Evolutionary conservation across 305 asterid genomes (phyloP).

Genomic region (Ajuga reptans): DNA sequence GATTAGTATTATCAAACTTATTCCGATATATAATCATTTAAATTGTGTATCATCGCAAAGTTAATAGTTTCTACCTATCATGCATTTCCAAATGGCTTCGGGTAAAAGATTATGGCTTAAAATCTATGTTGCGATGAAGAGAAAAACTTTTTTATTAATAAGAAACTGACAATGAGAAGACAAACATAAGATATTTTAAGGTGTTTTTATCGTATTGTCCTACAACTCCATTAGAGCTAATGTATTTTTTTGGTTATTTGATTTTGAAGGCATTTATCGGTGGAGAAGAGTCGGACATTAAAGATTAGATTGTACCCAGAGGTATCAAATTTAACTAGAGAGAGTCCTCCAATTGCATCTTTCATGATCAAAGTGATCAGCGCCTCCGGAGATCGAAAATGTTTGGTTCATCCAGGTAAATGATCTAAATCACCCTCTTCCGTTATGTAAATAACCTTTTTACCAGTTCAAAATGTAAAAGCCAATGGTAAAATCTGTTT

Average conservation of each 20-base stretch:
- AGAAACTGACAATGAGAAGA: neutral
- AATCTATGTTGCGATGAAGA: neutral
- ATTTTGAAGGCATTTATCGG: slow-evolving; percentile 54
- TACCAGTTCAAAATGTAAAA: neutral
- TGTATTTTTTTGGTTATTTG: neutral
- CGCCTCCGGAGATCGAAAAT: slow-evolving; percentile 49
- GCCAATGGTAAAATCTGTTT: neutral
- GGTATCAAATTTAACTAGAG: slow-evolving; percentile 44
- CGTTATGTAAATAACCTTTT: neutral
- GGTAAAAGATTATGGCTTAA: neutral
- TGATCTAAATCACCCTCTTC: neutral
- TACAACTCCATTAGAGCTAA: neutral
- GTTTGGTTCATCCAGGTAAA: slow-evolving; percentile 71
- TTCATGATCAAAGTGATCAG: slow-evolving; percentile 53
- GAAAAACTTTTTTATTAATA: too few relatives aligned
- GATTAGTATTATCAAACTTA: neutral
- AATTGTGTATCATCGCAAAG: neutral
- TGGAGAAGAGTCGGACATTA: slow-evolving; percentile 59
- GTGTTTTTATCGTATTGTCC: neutral
- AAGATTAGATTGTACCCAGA: slow-evolving; percentile 58
- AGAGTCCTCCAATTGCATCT: slow-evolving; percentile 65
- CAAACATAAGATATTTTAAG: neutral
- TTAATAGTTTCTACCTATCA: neutral
- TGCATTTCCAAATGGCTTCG: neutral
- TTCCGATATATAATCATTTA: neutral